Conservation (phyloP, 345 rosid genomes). For the Pugionium cornutum region DNA sequence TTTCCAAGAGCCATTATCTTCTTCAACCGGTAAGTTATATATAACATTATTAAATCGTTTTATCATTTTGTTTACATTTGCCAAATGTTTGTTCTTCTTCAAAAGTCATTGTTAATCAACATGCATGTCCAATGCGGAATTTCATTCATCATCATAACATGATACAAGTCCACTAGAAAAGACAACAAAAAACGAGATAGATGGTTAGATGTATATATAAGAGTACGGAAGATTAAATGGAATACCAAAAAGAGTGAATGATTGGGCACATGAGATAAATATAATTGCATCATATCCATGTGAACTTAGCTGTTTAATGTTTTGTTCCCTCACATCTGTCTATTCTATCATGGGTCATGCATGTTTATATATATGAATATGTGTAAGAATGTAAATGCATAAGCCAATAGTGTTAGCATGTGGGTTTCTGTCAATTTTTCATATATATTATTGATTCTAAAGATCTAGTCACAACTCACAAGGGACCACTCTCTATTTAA, state of each 20-base stretch:
- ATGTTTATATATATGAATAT: slow-evolving; percentile 19
- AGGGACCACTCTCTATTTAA: slow-evolving; percentile 38
- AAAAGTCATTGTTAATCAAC: slow-evolving; percentile 3
- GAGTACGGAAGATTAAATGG: slow-evolving; percentile 24
- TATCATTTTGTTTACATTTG: background rate
- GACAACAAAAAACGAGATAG: background rate
- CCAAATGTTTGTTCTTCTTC: background rate
- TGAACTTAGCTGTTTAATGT: slow-evolving; percentile 38
- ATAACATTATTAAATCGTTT: no score
- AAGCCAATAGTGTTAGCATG: slow-evolving; percentile 41
- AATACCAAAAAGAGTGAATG: slow-evolving; percentile 31
- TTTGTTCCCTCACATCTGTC: slow-evolving; percentile 32
- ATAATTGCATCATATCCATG: slow-evolving; percentile 38
- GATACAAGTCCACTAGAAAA: slow-evolving; percentile 8
- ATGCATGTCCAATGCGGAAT: slow-evolving; percentile 24
- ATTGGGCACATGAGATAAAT: slow-evolving; percentile 35
- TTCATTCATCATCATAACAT: slow-evolving; percentile 20
- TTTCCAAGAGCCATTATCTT: slow-evolving; percentile 33
- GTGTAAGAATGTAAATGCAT: slow-evolving; percentile 7
- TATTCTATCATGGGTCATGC: slow-evolving; percentile 39
- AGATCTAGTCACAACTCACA: slow-evolving; percentile 39
- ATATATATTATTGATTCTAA: slow-evolving; percentile 28
- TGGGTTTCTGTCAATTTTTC: slow-evolving; percentile 39
- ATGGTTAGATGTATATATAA: slow-evolving; percentile 8
- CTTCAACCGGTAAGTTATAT: slow-evolving; percentile 31